Evolutionary conservation across 2,329 filamentous ascomycete genomes (phyloP).

Genomic region (Taxawa tesnikishii): DNA sequence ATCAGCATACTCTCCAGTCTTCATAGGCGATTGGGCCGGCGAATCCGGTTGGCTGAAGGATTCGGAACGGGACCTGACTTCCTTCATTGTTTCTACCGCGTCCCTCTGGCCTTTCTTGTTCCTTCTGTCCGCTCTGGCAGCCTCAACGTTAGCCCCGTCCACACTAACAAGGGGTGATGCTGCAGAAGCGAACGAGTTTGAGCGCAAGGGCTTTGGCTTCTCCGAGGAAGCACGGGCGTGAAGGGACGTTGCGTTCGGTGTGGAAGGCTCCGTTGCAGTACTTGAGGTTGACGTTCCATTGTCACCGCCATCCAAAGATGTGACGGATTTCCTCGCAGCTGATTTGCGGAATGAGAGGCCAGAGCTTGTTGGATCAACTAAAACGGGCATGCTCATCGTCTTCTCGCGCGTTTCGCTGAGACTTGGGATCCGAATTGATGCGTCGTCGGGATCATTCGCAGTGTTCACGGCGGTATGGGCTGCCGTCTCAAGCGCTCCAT

Average conservation of each 20-base stretch:
- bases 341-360: slow-evolving; percentile 6
- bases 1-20: too few species aligned
- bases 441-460: slow-evolving; percentile 2
- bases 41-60: too few species aligned
- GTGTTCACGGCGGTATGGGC: slow-evolving; percentile 2
- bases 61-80: slow-evolving; percentile 12
- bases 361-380: slow-evolving; percentile 6
- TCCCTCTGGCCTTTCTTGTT: slow-evolving; percentile 41
- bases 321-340: slow-evolving; percentile 8
- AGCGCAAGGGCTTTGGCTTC: slow-evolving; percentile 44
- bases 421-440: slow-evolving; percentile 3
- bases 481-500: slow-evolving; percentile 2
- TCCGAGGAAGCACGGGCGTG: slow-evolving; percentile 18
- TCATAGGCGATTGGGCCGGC: too few species aligned
- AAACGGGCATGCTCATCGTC: slow-evolving; percentile 13
- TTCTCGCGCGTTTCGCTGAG: slow-evolving; percentile 7
- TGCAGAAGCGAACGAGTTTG: slow-evolving; percentile 49
- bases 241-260: slow-evolving; percentile 6
- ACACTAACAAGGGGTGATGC: slow-evolving; percentile 55
- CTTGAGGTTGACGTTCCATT: slow-evolving; percentile 4
- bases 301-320: slow-evolving; percentile 16
- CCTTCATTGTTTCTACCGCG: slow-evolving; percentile 33
- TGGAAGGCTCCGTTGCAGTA: too few species aligned
- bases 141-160: slow-evolving; percentile 54
- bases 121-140: slow-evolving; percentile 30